phyloP scores from a whole-genome alignment of 1,284 basidiomycete species.

The Termitomyces sp. region DNA sequence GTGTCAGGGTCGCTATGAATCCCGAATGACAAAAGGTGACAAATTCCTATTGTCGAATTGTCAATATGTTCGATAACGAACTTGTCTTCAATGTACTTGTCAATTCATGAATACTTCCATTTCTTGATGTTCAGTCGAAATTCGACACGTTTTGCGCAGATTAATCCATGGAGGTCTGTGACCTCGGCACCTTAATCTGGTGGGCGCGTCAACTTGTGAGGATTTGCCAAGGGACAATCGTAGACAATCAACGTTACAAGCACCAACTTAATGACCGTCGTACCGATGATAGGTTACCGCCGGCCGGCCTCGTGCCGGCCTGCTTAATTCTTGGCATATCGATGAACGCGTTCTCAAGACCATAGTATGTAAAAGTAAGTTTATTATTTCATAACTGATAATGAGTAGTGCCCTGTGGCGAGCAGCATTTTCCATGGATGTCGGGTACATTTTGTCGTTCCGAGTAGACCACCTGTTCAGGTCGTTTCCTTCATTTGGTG shows the following conservation, averaged over 20 bases:
- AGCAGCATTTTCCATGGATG: neutral
- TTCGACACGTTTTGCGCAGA: slow-evolving; percentile 20
- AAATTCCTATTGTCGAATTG: neutral
- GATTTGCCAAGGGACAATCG: neutral
- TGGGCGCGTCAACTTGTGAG: neutral
- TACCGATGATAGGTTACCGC: neutral
- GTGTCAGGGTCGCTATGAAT: too few species aligned
- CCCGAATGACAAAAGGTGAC: too few species aligned
- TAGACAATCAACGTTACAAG: neutral
- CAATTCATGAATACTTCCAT: neutral
- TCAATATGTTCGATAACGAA: neutral
- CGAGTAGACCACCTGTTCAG: neutral
- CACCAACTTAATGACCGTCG: neutral
- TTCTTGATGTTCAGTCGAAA: neutral
- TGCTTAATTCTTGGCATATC: neutral
- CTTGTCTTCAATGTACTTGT: neutral
- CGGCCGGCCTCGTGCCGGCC: neutral
- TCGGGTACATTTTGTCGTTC: neutral
- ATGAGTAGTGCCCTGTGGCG: neutral
- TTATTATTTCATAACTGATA: neutral
- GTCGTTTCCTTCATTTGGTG: neutral
- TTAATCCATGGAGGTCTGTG: neutral
- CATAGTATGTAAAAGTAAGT: neutral
- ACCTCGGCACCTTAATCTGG: neutral
- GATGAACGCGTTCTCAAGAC: neutral